phyloP scores from a whole-genome alignment of 805 yeast genomes.

The Candida awuae region DNA sequence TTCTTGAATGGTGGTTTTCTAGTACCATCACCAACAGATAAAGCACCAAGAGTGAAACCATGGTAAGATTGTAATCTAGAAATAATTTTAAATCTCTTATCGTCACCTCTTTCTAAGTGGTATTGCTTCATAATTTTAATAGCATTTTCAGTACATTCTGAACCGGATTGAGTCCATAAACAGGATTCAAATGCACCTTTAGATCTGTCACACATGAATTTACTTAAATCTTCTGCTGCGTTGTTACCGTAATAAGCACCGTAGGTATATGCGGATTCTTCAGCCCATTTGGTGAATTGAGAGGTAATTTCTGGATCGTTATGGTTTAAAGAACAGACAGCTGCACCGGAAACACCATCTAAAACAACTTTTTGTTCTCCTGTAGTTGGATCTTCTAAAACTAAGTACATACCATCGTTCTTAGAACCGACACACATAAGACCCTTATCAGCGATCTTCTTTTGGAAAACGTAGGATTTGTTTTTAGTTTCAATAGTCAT shows the following conservation, averaged over 20 bases:
- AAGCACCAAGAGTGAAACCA: conserved; percentile 41
- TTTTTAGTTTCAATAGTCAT: conserved; percentile 15
- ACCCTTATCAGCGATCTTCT: conserved; percentile 30
- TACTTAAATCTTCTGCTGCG: conserved; percentile 34
- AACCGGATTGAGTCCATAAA: conserved; percentile 55
- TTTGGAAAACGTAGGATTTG: conserved; percentile 37
- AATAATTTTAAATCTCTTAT: conserved; percentile 33
- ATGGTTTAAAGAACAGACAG: conserved; percentile 41
- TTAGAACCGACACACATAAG: conserved; percentile 35
- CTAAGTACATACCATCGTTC: conserved; percentile 35
- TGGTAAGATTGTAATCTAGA: conserved; percentile 41
- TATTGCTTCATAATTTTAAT: conserved; percentile 55
- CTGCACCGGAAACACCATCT: conserved; percentile 42
- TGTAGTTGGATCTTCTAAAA: conserved; percentile 34
- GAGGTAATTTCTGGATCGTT: conserved; percentile 31
- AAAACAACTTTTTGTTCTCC: conserved; percentile 27
- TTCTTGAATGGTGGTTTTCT: conserved; percentile 31
- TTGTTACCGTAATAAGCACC: conserved; percentile 28
- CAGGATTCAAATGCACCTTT: conserved; percentile 33
- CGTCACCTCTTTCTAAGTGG: conserved; percentile 35
- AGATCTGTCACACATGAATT: conserved; percentile 36
- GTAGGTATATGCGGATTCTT: conserved; percentile 30
- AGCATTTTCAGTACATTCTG: conserved; percentile 78
- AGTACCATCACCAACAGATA: conserved; percentile 33
- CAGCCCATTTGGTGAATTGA: conserved; percentile 30